Base-by-base conservation (phyloP, 139 green algal genomes). In the Chlorella vulgaris region DNA sequence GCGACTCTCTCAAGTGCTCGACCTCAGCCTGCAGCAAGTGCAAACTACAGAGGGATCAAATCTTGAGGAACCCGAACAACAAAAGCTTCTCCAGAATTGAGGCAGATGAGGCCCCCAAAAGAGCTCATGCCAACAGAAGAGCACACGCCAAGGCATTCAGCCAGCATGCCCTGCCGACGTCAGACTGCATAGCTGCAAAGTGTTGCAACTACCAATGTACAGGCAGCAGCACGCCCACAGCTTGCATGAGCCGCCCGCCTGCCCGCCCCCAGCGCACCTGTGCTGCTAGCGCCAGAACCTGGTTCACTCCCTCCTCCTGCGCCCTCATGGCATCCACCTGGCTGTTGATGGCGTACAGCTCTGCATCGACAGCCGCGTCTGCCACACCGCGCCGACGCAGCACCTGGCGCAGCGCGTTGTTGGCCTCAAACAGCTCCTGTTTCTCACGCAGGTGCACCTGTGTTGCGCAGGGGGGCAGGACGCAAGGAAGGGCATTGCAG, bases 381-480 rank as follows among this genome's bases (percentile, higher is more conserved):
- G 22, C 21, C 69, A 61, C 1, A 4, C 79, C 79, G 38, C n/a
- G 36, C 69, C 42, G 39, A 21, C 79, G 78, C 63, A 83, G 76
- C 36, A 84, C 62, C 28, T 84, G 61, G 51, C 83, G 58, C 61
- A 87, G 60, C 39, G 69, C 77, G 4, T 61, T 33, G 53, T 87
- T 87, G 53, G 83, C 83, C 42, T 81, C 47, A 51, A 82, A 77
- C 55, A 87, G 70, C 60, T 87, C 83, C 40, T 85, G 69, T 43
- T 87, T 87, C 43, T 87, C 83, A 19, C 69, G 70, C n/a, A 87
- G 71, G 71, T 87, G 83, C 28, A 87, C 55, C 69, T 85, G 73
- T 53, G 31, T 42, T 3, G n/a, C n/a, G 22, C 24, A 58, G 29
- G 24, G 18, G 55, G 28, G 55, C 55, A 8, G 55, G 55, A 8